Conservation (phyloP, 768 basidiomycete species). For the Asterophora parasitica region DNA sequence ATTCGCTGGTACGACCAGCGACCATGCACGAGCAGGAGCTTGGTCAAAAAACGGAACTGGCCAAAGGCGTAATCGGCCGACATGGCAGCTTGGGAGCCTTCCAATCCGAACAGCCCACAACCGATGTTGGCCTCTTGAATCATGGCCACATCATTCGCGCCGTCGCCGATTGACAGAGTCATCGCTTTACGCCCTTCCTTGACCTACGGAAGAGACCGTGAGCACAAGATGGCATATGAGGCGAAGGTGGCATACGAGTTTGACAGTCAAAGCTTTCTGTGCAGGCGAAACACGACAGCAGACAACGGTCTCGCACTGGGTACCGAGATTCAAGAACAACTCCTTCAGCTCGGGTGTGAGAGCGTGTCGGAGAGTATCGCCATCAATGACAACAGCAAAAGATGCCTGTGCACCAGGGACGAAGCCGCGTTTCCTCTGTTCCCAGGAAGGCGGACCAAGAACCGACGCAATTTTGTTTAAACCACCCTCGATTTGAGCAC, state of each 20-base stretch:
- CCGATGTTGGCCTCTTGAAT: conserved; percentile 99
- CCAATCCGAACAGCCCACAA: conserved; percentile 87
- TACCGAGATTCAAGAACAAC: conserved; percentile 86
- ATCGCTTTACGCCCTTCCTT: conserved; percentile 95
- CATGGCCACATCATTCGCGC: conserved; percentile 98
- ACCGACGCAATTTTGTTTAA: conserved; percentile 92
- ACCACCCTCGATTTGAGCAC: conserved; percentile 85
- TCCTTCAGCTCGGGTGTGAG: conserved; percentile 72
- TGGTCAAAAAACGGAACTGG: conserved; percentile 92
- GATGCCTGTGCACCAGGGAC: conserved; percentile 59
- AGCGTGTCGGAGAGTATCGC: conserved; percentile 84
- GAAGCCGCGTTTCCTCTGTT: conserved; percentile 61
- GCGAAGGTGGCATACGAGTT: conserved; percentile 52
- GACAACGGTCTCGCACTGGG: conserved; percentile 96
- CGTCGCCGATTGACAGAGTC: conserved; percentile 96
- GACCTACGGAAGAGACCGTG: conserved; percentile 45
- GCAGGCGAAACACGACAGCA: conserved; percentile 97
- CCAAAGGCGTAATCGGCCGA: conserved; percentile 98
- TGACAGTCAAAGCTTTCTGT: conserved; percentile 96
- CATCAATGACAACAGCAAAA: conserved; percentile 96
- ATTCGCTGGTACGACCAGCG: conserved; percentile 96
- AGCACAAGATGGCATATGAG: conserved; percentile 1
- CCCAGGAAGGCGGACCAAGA: conserved; percentile 67
- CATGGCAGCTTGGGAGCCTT: conserved; percentile 98
- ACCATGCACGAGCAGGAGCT: conserved; percentile 89